phyloP scores from a whole-genome alignment of 2,329 filamentous ascomycete species.

The Aspergillus sp. region DNA sequence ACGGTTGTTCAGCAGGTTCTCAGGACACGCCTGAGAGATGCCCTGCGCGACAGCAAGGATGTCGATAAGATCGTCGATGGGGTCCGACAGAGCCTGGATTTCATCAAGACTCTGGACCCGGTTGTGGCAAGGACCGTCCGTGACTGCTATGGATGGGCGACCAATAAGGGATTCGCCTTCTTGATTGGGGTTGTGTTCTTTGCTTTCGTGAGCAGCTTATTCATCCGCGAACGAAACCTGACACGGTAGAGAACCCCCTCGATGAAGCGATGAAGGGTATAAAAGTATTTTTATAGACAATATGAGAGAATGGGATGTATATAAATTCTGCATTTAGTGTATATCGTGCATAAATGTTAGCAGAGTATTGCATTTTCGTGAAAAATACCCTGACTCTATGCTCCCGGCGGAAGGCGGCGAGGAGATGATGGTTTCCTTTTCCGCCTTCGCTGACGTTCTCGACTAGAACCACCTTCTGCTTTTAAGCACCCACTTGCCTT shows the following conservation, averaged over 20 bases:
- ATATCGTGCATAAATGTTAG: neutral
- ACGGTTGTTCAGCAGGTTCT: slow-evolving; percentile 71
- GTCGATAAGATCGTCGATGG: slow-evolving; percentile 66
- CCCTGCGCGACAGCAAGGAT: slow-evolving; percentile 57
- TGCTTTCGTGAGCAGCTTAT: slow-evolving; percentile 46
- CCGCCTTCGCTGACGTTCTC: slow-evolving; percentile 3
- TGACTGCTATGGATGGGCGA: slow-evolving; percentile 63
- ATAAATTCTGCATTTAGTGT: neutral
- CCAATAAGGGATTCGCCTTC: slow-evolving; percentile 52
- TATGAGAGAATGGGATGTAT: neutral
- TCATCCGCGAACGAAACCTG: slow-evolving; percentile 60
- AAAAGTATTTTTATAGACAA: neutral
- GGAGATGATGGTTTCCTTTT: neutral
- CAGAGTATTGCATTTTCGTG: neutral
- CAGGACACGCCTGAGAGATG: slow-evolving; percentile 54
- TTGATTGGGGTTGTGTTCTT: slow-evolving; percentile 52
- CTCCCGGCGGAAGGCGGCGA: too few relatives aligned
- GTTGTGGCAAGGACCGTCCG: slow-evolving; percentile 60
- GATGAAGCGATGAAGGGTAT: neutral
- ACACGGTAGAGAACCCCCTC: slow-evolving; percentile 21
- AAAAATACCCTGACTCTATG: neutral
- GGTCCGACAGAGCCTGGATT: slow-evolving; percentile 70
- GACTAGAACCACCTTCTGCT: neutral
- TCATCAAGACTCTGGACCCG: slow-evolving; percentile 65
- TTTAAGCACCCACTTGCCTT: neutral